Conservation (phyloP, 1,284 basidiomycete species). For the Xanthoconium separans region DNA sequence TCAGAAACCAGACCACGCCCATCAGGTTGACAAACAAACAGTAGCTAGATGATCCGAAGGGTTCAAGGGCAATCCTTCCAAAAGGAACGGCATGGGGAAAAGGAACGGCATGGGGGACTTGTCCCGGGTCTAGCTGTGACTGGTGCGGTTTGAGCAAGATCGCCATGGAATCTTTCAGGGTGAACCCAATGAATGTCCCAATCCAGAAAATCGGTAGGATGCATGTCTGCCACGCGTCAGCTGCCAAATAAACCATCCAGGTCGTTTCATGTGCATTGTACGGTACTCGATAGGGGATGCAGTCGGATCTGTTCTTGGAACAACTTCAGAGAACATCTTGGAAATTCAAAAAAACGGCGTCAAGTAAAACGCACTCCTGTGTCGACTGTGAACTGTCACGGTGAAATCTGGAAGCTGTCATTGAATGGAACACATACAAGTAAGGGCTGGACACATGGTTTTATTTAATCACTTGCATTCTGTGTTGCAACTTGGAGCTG, state of each 20-base stretch:
- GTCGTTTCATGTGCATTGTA: neutral
- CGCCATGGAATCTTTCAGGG: conserved; percentile 30
- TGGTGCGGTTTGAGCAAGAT: conserved; percentile 41
- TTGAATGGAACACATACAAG: neutral
- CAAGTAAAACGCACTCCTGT: neutral
- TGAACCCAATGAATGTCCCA: conserved; percentile 3
- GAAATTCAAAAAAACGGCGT: neutral
- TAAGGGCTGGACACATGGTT: neutral
- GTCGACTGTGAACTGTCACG: neutral
- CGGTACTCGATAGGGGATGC: neutral
- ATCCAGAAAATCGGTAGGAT: conserved; percentile 1
- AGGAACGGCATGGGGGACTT: neutral
- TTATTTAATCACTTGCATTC: conserved; percentile 14
- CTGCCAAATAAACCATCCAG: conserved; percentile 3
- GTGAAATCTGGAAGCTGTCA: neutral
- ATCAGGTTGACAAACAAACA: conserved; percentile 10
- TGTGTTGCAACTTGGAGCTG: conserved; percentile 31
- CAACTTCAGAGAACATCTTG: neutral
- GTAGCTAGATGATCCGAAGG: conserved; percentile 4
- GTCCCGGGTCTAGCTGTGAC: conserved; percentile 42
- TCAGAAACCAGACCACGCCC: neutral
- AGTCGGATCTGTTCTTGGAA: neutral
- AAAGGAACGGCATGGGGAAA: neutral
- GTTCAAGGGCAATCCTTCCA: conserved; percentile 1
- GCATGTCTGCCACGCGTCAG: neutral